Evolutionary conservation across 768 basidiomycete genomes (phyloP).

Genomic region (Amanita subjunquillea): DNA sequence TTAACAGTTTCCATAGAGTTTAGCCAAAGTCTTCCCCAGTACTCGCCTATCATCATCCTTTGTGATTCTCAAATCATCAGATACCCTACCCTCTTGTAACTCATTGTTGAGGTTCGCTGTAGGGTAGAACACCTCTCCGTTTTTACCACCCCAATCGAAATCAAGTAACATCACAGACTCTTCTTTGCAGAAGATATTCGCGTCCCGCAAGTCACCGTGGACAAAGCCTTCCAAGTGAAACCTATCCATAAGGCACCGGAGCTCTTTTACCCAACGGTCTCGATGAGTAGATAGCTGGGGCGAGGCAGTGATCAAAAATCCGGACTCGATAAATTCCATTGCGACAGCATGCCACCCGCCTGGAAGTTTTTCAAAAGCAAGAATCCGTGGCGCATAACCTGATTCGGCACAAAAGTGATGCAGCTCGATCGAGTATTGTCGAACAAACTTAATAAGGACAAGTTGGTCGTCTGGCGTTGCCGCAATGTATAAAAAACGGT

Average conservation of each 20-base stretch:
- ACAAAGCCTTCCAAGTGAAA: conserved; percentile 11
- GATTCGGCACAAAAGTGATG: conserved; percentile 10
- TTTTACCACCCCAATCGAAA: conserved; percentile 17
- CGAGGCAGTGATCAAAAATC: background rate
- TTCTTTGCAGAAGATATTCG: conserved; percentile 12
- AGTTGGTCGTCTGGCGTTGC: conserved; percentile 9
- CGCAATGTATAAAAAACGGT: conserved; percentile 5
- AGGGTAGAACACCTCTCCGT: conserved; percentile 11
- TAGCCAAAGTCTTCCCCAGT: no score
- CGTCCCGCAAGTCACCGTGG: conserved; percentile 13
- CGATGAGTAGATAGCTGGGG: conserved; percentile 14
- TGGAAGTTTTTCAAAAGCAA: no score
- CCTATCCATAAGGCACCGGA: background rate
- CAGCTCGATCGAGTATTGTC: conserved; percentile 9
- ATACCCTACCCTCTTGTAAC: conserved; percentile 8
- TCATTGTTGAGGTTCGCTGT: conserved; percentile 7
- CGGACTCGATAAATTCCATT: background rate
- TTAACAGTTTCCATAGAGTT: no score
- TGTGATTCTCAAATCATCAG: conserved; percentile 5
- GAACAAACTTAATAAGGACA: conserved; percentile 13
- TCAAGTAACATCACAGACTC: conserved; percentile 11
- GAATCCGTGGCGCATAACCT: no score
- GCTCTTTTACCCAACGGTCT: conserved; percentile 6
- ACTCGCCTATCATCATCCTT: no score
- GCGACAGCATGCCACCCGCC: no score